Evolutionary conservation across 2,329 filamentous ascomycete species (phyloP).

Genomic region (Delphinella strobiligena): DNA sequence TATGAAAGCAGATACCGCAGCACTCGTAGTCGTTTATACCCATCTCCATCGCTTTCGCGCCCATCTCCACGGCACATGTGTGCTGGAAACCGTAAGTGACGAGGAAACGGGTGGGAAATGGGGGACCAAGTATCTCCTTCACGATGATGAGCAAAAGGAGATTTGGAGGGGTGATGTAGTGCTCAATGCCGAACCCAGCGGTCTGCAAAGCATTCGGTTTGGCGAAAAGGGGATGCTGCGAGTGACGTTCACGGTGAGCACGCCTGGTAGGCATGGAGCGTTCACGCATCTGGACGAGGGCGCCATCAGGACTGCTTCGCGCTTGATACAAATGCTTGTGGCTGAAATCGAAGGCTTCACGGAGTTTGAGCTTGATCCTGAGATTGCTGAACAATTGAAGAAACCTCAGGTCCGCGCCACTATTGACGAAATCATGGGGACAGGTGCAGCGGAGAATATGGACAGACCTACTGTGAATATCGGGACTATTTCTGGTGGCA

Average conservation of each 20-base stretch:
- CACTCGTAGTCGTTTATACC: slow-evolving; percentile 27
- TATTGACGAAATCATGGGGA: slow-evolving; percentile 26
- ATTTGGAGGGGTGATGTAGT: slow-evolving; percentile 28
- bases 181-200: slow-evolving; percentile 28
- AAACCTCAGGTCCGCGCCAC: slow-evolving; percentile 19
- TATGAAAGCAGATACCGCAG: slow-evolving; percentile 33
- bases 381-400: slow-evolving; percentile 19
- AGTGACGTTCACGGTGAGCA: slow-evolving; percentile 24
- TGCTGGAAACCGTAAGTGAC: slow-evolving; percentile 25
- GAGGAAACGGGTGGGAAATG: slow-evolving; percentile 29
- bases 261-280: slow-evolving; percentile 27
- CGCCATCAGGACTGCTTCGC: slow-evolving; percentile 24
- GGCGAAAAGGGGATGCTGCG: slow-evolving; percentile 31
- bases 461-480: slow-evolving; percentile 28
- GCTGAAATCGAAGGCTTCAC: slow-evolving; percentile 17
- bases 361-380: slow-evolving; percentile 15
- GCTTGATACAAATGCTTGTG: slow-evolving; percentile 16
- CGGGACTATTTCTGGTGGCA: slow-evolving; percentile 28
- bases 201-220: slow-evolving; percentile 28
- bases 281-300: slow-evolving; percentile 28
- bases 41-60: slow-evolving; percentile 16
- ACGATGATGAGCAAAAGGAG: slow-evolving; percentile 15
- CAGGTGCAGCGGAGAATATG: slow-evolving; percentile 22
- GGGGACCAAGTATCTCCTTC: slow-evolving; percentile 25
- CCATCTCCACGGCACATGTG: slow-evolving; percentile 7